Percentiles rank a stretch among this genome's conserved stretches.
These are phyloP conservation scores for Tardiomyces blankii DNA, from an alignment of 1,139 yeast species.

Conservation along the genomic window DNA sequence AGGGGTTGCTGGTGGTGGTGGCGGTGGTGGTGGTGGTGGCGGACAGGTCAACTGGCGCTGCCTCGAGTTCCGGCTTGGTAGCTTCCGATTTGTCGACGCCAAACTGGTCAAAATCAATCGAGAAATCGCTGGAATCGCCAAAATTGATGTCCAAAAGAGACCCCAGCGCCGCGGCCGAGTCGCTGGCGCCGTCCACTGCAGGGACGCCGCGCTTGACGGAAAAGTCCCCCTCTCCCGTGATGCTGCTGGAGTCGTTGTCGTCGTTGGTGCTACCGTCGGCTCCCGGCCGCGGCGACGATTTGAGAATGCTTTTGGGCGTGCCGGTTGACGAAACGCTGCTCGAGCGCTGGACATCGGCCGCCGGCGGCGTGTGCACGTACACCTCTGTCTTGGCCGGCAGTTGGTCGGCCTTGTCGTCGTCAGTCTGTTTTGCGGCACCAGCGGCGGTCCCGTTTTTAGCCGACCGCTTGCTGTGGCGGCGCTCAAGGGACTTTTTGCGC, in stretches of 20 bases:
- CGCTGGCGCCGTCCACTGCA: too few relatives aligned
- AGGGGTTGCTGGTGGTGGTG: too few relatives aligned
- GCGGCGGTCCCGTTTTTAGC: too few relatives aligned
- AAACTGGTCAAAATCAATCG: not conserved
- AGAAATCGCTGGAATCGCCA: not conserved
- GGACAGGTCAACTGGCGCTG: too few relatives aligned
- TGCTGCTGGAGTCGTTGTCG: not conserved
- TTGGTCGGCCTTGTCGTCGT: slow-evolving; percentile 11
- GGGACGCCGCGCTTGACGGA: not conserved
- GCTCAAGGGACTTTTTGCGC: slow-evolving; percentile 25
- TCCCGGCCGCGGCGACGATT: slow-evolving; percentile 3
- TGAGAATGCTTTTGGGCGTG: slow-evolving; percentile 16
- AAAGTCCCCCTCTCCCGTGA: not conserved
- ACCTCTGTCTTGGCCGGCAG: slow-evolving; percentile 21
- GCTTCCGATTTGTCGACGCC: not conserved
- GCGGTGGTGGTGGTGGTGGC: too few relatives aligned
- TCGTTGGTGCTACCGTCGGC: not conserved
- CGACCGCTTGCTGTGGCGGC: slow-evolving; percentile 19
- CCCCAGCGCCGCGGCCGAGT: too few relatives aligned
- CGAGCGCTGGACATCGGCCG: not conserved
- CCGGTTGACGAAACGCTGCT: not conserved
- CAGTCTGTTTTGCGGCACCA: slow-evolving; percentile 7
- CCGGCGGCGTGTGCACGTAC: not conserved
- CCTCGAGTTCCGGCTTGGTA: too few relatives aligned
- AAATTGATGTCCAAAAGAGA: not conserved